phyloP scores from a whole-genome alignment of 2,329 filamentous ascomycete genomes.

The Diplodia intermedia region DNA sequence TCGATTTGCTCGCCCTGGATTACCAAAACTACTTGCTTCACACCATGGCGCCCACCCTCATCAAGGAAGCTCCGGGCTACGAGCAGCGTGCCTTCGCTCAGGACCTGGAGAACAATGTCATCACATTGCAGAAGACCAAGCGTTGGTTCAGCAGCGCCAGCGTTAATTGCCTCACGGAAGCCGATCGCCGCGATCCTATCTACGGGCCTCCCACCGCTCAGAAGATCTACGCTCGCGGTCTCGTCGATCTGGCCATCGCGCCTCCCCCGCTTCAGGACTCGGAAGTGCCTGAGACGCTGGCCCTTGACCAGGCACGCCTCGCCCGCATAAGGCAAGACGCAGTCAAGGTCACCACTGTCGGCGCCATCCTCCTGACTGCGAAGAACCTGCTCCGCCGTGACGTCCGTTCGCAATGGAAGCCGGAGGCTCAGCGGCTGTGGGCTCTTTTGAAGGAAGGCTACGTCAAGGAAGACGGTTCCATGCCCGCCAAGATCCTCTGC shows the following conservation, averaged over 20 bases:
- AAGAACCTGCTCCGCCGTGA: conserved; percentile 86
- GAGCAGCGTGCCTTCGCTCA: conserved; percentile 75
- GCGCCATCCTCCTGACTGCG: conserved; percentile 76
- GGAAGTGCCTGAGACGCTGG: conserved; percentile 75
- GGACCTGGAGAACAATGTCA: conserved; percentile 64
- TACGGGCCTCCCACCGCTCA: conserved; percentile 70
- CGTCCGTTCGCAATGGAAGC: conserved; percentile 78
- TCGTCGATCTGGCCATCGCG: conserved; percentile 77
- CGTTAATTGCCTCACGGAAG: conserved; percentile 69
- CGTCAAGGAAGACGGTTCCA: conserved; percentile 60
- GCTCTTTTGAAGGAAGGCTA: conserved; percentile 67
- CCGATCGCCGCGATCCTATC: conserved; percentile 71
- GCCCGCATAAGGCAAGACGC: conserved; percentile 63
- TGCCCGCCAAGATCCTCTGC: conserved; percentile 54
- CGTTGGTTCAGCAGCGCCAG: conserved; percentile 71
- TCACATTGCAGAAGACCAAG: conserved; percentile 66
- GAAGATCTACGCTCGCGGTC: conserved; percentile 76
- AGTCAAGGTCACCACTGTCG: conserved; percentile 72
- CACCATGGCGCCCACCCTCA: conserved; percentile 72
- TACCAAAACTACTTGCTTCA: conserved; percentile 83
- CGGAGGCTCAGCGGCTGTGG: conserved; percentile 74
- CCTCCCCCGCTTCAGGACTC: conserved; percentile 62
- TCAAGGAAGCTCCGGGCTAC: conserved; percentile 74
- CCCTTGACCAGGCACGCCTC: conserved; percentile 71
- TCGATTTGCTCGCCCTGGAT: conserved; percentile 79